Evolutionary conservation across 169 alveolate species (phyloP).

Genomic region (Eimeria sp.): DNA sequence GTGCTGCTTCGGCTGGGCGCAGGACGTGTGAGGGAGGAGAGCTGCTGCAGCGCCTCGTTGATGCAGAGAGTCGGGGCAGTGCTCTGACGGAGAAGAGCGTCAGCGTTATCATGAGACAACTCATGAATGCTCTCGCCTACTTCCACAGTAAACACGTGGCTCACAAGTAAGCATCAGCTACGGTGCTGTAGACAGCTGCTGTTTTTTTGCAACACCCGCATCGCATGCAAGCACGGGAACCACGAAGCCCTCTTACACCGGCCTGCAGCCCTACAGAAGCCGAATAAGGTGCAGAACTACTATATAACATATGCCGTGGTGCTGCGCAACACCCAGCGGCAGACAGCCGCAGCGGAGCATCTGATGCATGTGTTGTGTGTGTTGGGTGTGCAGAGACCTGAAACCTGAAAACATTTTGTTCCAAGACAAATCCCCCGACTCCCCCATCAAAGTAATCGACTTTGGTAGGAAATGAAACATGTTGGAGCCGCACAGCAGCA

Average conservation of each 20-base stretch:
- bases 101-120: slow-evolving; percentile 93
- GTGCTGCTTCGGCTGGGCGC: background rate
- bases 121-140: slow-evolving; percentile 96
- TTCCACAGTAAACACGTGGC: slow-evolving; percentile 96
- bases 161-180: slow-evolving; percentile 87
- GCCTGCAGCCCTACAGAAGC: too few relatives aligned
- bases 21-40: slow-evolving; percentile 96
- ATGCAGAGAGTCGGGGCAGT: slow-evolving; percentile 74
- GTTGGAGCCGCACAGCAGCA: too few relatives aligned
- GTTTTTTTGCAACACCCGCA: too few relatives aligned
- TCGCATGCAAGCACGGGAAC: too few relatives aligned
- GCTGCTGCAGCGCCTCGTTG: slow-evolving; percentile 95
- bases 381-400: slow-evolving; percentile 92
- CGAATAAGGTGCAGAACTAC: too few relatives aligned
- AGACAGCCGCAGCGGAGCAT: too few relatives aligned
- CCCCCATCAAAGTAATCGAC: slow-evolving; percentile 96
- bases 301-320: too few relatives aligned
- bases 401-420: slow-evolving; percentile 98
- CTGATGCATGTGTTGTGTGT: too few relatives aligned
- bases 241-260: too few relatives aligned
- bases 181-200: background rate
- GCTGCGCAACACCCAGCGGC: too few relatives aligned
- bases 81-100: slow-evolving; percentile 62
- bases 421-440: slow-evolving; percentile 91
- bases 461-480: slow-evolving; percentile 86